Evolutionary conservation across 1,139 yeast genomes (phyloP), one percentile per base, ranked within the genome.

Genomic region (Candida sojae): DNA sequence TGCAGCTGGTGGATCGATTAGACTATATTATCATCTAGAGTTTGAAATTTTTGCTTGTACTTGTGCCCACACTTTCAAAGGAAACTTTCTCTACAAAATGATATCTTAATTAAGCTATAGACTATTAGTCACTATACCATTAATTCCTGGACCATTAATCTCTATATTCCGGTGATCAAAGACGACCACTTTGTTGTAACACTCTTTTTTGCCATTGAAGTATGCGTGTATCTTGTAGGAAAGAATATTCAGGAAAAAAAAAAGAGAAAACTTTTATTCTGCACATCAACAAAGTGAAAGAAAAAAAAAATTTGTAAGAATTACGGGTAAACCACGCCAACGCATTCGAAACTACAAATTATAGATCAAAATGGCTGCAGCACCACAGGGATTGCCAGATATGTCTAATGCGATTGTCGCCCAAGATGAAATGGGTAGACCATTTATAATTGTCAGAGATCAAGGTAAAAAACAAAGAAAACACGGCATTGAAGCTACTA

Each of bases 371-470:
- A 59, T 56, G 62, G 56, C 61, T 44, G 53, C 56, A 38, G 54
- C 46, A 35, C 50, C 60, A 38, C 66, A 63, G 84, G 87, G 84
- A 53, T 83, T 88, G 88, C 96, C 97, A 42, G 98, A 93, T 68
- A 77, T 93, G 80, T 91, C 97, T 58, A 93, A 93, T 64, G 99
- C 99, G 69, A 90, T 93, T 61, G 90, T 93, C 75, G 98, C 99
- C 6, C 98, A 93, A 71, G 99, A 95, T 68, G 99, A 95, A 70
- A 90, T 88, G 92, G 99, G 99, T 30, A 85, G 98, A 71, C 99
- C 99, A 17, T 90, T 95, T 66, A 92, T 95, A 63, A 93, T 95
- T 66, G 99, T 95, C 48, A 83, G 96, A 67, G 99, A 95, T 68
- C 99, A 95, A 70, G 98, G 97, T 26, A 83, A 83, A 59, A 95